Percentiles rank a stretch among this genome's conserved stretches.
phyloP scores from a whole-genome alignment of 805 yeast species.

The Ogataea nakhonphanomensis region DNA sequence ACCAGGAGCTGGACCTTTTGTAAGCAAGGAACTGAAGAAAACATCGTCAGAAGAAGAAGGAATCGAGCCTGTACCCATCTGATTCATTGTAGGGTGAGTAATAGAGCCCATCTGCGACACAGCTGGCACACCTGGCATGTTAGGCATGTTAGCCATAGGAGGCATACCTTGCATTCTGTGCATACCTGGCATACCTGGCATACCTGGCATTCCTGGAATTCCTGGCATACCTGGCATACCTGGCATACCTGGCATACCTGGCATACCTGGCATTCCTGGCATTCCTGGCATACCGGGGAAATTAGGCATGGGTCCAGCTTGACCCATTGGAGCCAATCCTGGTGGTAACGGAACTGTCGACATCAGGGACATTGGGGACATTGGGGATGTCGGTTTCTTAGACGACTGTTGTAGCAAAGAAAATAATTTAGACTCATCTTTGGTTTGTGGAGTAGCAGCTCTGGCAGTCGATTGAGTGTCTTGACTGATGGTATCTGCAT shows the following conservation, averaged over 20 bases:
- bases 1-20: slow-evolving; percentile 26
- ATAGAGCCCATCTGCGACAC: no score
- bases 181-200: no score
- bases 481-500: no score
- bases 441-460: not conserved
- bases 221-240: no score
- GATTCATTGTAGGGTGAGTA: no score
- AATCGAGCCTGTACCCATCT: not conserved
- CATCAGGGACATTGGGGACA: not conserved
- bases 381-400: not conserved
- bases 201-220: no score
- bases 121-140: no score
- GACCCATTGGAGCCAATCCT: not conserved
- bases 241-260: not conserved
- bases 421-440: slow-evolving; percentile 26
- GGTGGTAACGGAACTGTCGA: not conserved
- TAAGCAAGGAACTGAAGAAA: slow-evolving; percentile 46
- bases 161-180: not conserved
- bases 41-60: slow-evolving; percentile 31
- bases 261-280: no score
- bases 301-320: not conserved
- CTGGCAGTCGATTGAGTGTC: no score
- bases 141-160: not conserved
- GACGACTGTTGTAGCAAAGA: slow-evolving; percentile 22
- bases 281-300: not conserved